Evolutionary conservation across 208 protist genomes (phyloP).

Genomic region (Naegleria lovaniensis): DNA sequence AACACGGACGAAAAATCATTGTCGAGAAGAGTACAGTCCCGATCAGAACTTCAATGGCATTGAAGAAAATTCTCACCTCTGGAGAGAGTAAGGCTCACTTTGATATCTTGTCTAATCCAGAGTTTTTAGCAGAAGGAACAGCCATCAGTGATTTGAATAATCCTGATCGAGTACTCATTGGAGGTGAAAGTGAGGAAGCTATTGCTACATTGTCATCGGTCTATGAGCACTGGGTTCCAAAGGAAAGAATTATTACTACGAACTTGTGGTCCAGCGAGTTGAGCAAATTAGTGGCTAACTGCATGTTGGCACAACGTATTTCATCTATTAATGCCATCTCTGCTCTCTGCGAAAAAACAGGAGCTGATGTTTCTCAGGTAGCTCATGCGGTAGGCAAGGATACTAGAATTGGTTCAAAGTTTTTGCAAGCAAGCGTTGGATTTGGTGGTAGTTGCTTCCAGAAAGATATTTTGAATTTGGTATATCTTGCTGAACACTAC

Average conservation of each 20-base stretch:
- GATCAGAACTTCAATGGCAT: slow-evolving; percentile 48
- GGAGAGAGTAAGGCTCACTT: slow-evolving; percentile 52
- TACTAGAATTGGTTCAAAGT: slow-evolving; percentile 79
- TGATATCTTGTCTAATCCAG: slow-evolving; percentile 90
- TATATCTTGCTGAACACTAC: slow-evolving; percentile 85
- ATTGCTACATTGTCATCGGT: slow-evolving; percentile 56
- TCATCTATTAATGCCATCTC: slow-evolving; percentile 92
- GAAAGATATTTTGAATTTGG: slow-evolving; percentile 94
- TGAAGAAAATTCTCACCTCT: slow-evolving; percentile 49
- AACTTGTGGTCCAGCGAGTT: slow-evolving; percentile 92
- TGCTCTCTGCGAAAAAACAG: slow-evolving; percentile 79
- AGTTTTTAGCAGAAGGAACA: slow-evolving; percentile 94
- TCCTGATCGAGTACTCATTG: slow-evolving; percentile 93
- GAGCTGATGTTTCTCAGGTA: slow-evolving; percentile 73
- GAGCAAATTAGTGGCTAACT: slow-evolving; percentile 94
- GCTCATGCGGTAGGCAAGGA: slow-evolving; percentile 68
- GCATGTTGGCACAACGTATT: slow-evolving; percentile 92
- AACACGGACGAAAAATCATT: slow-evolving; percentile 66
- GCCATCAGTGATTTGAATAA: slow-evolving; percentile 77
- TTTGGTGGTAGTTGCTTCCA: slow-evolving; percentile 93
- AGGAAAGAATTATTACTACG: slow-evolving; percentile 77
- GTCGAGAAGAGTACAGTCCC: slow-evolving; percentile 91
- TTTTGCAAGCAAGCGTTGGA: slow-evolving; percentile 80
- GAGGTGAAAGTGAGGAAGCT: slow-evolving; percentile 62
- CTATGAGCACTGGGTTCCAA: slow-evolving; percentile 81